These are phyloP conservation scores for Penicillium antarcticum DNA, from an alignment of 495 filamentous ascomycete species.

Conservation along the genomic window DNA sequence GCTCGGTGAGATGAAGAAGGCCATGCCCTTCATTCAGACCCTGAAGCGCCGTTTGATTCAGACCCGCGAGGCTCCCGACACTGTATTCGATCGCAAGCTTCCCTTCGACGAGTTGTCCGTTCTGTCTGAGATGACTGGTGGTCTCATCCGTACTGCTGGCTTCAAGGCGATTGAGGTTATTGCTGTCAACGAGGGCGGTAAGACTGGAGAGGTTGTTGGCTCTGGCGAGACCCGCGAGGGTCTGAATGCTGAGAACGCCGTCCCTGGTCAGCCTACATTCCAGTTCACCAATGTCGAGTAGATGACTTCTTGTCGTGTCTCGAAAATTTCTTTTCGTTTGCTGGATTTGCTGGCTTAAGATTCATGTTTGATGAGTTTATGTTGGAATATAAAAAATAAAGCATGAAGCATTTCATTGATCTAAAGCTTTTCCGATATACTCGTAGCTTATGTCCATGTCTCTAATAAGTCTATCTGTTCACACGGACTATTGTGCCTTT, in stretches of 20 bases:
- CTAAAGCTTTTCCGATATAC: not conserved
- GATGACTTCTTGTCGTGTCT: not conserved
- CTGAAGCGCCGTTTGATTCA: conserved; percentile 75
- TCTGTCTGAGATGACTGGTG: conserved; percentile 55
- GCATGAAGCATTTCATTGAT: conserved; percentile 21
- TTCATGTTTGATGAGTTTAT: conserved; percentile 29
- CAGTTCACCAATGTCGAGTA: conserved; percentile 68
- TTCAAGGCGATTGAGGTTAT: conserved; percentile 61
- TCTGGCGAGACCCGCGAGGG: conserved; percentile 55
- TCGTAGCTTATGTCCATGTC: too few species aligned
- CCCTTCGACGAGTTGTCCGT: conserved; percentile 80
- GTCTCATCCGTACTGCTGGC: conserved; percentile 61
- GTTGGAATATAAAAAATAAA: conserved; percentile 20
- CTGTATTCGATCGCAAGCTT: conserved; percentile 77
- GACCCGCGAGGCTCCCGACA: conserved; percentile 51
- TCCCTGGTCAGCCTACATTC: conserved; percentile 78
- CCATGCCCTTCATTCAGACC: conserved; percentile 91
- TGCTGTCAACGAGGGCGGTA: conserved; percentile 66
- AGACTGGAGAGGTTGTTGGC: conserved; percentile 55
- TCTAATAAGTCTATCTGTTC: too few species aligned
- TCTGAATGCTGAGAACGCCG: conserved; percentile 61
- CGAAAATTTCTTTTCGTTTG: not conserved
- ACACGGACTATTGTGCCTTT: too few species aligned
- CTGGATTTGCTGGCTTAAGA: conserved; percentile 11
- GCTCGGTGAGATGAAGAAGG: conserved; percentile 90